Base-by-base conservation (phyloP, 2,329 filamentous ascomycete genomes). In the Macrophomina tecta region DNA sequence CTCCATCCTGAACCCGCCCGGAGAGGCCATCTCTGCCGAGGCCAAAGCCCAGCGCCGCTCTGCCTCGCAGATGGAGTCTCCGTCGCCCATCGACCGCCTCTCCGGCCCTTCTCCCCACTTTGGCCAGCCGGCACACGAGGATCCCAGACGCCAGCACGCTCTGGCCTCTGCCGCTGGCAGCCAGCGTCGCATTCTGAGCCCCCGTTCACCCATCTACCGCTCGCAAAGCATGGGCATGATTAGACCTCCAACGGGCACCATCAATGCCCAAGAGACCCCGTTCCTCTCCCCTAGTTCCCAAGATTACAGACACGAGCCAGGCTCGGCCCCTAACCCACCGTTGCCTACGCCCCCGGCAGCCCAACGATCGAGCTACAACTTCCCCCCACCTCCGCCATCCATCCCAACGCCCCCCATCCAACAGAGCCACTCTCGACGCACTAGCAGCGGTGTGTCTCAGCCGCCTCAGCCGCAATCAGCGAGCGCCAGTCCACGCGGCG, bases 181-280 rank as follows among this genome's bases (percentile, higher is more conserved):
- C 69, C 72, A 52, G 56, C 78, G 65, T 80, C 83, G 83, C 40
- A 83, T 87, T n/a, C 73, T 88, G 68, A 88, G 85, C 11, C 86
- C 88, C 0, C 82, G 83, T 69, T 89, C 88, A 9, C 87, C 87
- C 4, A 63, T 82, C 48, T 79, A 80, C 64, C 83, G 87, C 68
- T 80, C 84, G 32, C 79, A 83, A 18, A 87, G 85, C 71, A 72
- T 85, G 12, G 81, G 82, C 38, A 53, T 77, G 65, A 71, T 84
- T 42, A 79, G 79, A 55, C 77, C 77, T 38, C 75, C 79, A 0
- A 82, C 81, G 18, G 81, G 79, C 30, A 83, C 81, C 1, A 82
- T 84, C 53, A 81, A 83, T 73, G 82, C 83, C 7, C 80, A 83
- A 55, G 78, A 81, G 67, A 80, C 81, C 4, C 83, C 84, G 1